Evolutionary conservation across 1,139 yeast species (phyloP).

Genomic region (Debaryomyces coudertii): DNA sequence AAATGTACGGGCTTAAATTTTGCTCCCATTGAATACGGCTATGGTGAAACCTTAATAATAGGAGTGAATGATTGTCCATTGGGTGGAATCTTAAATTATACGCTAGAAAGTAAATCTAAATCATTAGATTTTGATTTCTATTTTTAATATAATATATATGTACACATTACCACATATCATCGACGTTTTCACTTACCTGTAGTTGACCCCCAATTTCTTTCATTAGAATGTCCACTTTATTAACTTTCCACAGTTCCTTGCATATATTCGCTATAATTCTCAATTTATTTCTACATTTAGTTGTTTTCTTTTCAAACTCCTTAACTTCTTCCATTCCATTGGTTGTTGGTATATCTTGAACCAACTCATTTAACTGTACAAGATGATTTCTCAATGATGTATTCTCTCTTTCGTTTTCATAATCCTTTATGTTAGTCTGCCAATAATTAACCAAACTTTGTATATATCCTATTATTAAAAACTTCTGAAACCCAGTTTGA

Average conservation of each 20-base stretch:
- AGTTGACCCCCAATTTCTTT: constrained; percentile 43
- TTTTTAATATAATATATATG: constrained; percentile 28
- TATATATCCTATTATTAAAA: constrained; percentile 63
- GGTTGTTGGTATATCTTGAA: constrained; percentile 29
- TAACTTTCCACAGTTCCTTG: constrained; percentile 39
- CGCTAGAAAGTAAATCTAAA: constrained; percentile 38
- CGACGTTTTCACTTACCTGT: constrained; percentile 43
- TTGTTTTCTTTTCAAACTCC: constrained; percentile 45
- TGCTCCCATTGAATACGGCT: constrained; percentile 46
- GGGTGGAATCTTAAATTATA: constrained; percentile 60
- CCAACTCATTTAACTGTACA: constrained; percentile 27
- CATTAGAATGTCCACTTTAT: constrained; percentile 36
- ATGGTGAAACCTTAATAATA: constrained; percentile 51
- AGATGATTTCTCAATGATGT: constrained; percentile 32
- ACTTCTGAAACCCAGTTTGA: constrained; percentile 78
- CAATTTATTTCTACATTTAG: constrained; percentile 55
- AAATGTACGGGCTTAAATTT: constrained; percentile 61
- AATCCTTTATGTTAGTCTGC: constrained; percentile 24
- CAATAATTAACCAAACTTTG: constrained; percentile 53
- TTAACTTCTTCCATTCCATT: constrained; percentile 55
- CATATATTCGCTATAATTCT: constrained; percentile 45
- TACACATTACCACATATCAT: constrained; percentile 47
- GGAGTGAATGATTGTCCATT: constrained; percentile 60
- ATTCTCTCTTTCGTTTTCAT: constrained; percentile 14
- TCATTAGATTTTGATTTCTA: constrained; percentile 47